These are phyloP conservation scores for Talinum fruticosum DNA, from an alignment of 148 eudicot species.

Conservation along the genomic window DNA sequence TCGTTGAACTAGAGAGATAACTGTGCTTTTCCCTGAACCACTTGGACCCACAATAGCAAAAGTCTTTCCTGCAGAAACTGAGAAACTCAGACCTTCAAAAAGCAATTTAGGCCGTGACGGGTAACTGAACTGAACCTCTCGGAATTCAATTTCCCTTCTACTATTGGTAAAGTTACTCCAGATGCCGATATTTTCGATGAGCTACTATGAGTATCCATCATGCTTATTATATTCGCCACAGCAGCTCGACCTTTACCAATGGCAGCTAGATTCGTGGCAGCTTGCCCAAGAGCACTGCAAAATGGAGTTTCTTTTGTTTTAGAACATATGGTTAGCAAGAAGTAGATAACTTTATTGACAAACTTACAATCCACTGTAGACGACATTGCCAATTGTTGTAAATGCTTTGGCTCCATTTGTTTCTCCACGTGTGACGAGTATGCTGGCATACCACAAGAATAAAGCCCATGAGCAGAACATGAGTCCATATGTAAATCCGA, in stretches of 20 bases:
- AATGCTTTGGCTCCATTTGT: constrained; percentile 76
- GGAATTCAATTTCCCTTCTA: constrained; percentile 54
- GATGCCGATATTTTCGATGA: constrained; percentile 20
- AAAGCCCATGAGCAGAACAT: constrained; percentile 63
- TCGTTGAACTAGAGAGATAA: constrained; percentile 57
- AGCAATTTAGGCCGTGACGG: constrained; percentile 60
- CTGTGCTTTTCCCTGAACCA: constrained; percentile 79
- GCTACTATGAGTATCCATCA: constrained; percentile 39
- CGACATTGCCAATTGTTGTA: constrained; percentile 62
- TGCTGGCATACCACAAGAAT: constrained; percentile 71
- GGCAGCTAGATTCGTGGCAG: constrained; percentile 66
- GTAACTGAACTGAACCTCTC: constrained; percentile 49
- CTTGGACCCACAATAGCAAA: constrained; percentile 76
- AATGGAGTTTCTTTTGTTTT: not conserved
- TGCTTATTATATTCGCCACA: constrained; percentile 44
- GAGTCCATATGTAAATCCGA: constrained; percentile 60
- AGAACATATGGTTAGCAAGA: not conserved
- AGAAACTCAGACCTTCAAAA: constrained; percentile 50
- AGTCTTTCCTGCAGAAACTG: constrained; percentile 55
- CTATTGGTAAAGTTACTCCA: constrained; percentile 32
- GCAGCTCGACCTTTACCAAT: constrained; percentile 64
- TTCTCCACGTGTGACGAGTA: constrained; percentile 46
- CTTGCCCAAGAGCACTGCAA: constrained; percentile 78
- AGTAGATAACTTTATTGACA: not conserved
- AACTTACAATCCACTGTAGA: constrained; percentile 76